phyloP scores from a whole-genome alignment of 2,329 filamentous ascomycete species.

The Hymenoscyphus repandus region DNA sequence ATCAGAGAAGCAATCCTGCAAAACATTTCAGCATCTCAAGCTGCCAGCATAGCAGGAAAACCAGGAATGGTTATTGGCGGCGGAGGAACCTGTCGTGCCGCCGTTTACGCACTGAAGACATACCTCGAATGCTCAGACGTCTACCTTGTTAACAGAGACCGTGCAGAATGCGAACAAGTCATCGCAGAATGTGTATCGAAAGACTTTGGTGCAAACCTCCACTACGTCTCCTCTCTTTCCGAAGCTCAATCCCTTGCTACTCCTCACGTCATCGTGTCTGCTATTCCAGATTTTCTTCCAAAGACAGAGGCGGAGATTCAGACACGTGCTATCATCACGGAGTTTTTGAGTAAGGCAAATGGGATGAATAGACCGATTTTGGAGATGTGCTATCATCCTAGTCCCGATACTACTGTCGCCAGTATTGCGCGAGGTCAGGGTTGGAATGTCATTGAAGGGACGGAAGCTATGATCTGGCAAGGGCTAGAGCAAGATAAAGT shows the following conservation, averaged over 20 bases:
- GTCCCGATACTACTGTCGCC: constrained; percentile 24
- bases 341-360: constrained; percentile 35
- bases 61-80: constrained; percentile 72
- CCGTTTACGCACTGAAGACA: constrained; percentile 68
- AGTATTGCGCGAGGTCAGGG: constrained; percentile 12
- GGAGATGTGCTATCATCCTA: constrained; percentile 31
- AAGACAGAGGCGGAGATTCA: constrained; percentile 55
- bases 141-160: constrained; percentile 74
- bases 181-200: constrained; percentile 55
- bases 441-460: constrained; percentile 26
- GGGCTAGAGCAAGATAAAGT: constrained; percentile 28
- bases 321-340: constrained; percentile 41
- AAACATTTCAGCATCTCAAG: constrained; percentile 42
- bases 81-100: constrained; percentile 72
- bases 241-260: constrained; percentile 53
- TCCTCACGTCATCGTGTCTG: constrained; percentile 65
- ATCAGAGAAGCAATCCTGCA: constrained; percentile 67
- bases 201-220: constrained; percentile 54
- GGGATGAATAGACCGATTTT: constrained; percentile 24
- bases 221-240: constrained; percentile 56
- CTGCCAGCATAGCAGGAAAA: constrained; percentile 46
- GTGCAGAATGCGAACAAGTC: constrained; percentile 60
- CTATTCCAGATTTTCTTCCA: constrained; percentile 73
- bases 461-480: constrained; percentile 30
- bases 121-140: constrained; percentile 64